These are phyloP conservation scores for Trametes cingulata DNA, from an alignment of 768 basidiomycete species.

Conservation along the genomic window DNA sequence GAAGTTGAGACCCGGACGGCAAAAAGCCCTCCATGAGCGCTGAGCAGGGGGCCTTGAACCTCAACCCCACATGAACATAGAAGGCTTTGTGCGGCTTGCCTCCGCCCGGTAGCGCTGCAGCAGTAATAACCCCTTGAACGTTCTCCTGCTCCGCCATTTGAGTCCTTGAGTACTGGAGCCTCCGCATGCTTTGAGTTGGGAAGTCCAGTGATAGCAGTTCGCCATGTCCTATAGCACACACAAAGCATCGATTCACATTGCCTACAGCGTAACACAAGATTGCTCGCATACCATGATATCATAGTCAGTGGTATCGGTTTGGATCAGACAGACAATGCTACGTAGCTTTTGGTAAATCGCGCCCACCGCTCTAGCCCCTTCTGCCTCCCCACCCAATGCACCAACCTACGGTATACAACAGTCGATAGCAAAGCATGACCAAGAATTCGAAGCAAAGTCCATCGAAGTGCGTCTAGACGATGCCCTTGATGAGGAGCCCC, in stretches of 20 bases:
- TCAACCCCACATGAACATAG: too few species aligned
- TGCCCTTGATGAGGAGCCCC: constrained; percentile 68
- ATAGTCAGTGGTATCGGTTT: constrained; percentile 21
- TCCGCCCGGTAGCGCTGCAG: too few species aligned
- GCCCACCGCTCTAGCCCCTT: not conserved
- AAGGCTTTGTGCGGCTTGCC: too few species aligned
- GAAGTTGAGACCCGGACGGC: too few species aligned
- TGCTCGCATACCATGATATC: constrained; percentile 17
- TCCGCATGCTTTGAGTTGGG: too few species aligned
- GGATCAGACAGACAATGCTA: constrained; percentile 13
- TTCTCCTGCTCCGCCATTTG: too few species aligned
- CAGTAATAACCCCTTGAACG: too few species aligned
- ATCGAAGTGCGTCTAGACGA: constrained; percentile 38
- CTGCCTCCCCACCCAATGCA: not conserved
- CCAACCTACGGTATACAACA: constrained; percentile 20
- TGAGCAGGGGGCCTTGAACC: too few species aligned
- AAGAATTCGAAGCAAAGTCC: constrained; percentile 7
- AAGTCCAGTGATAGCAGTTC: too few species aligned
- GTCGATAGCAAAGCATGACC: constrained; percentile 24
- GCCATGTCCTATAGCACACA: not conserved
- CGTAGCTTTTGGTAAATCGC: constrained; percentile 11
- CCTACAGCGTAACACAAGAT: constrained; percentile 12
- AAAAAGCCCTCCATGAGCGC: too few species aligned
- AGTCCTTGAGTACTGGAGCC: too few species aligned
- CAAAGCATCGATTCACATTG: constrained; percentile 7